Evolutionary conservation across 2,329 filamentous ascomycete species (phyloP).

Genomic region (Phyllosticta ampelicida): DNA sequence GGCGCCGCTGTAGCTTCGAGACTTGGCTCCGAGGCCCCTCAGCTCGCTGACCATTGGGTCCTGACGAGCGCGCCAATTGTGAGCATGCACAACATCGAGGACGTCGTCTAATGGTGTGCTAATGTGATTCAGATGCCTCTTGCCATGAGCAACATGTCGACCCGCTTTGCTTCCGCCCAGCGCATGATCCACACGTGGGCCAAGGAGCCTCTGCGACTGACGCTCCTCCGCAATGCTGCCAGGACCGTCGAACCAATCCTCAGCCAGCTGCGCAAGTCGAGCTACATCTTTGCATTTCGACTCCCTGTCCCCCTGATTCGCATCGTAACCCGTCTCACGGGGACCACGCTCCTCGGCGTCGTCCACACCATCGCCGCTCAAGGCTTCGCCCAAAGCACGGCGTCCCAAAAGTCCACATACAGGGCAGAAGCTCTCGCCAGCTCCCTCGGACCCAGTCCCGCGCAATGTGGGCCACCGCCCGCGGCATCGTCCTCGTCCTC

Average conservation of each 20-base stretch:
- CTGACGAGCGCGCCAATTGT: conserved; percentile 44
- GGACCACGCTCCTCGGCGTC: conserved; percentile 37
- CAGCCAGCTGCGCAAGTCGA: conserved; percentile 39
- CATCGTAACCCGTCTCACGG: conserved; percentile 38
- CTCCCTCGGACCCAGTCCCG: conserved; percentile 39
- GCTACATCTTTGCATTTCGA: conserved; percentile 46
- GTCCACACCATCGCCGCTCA: conserved; percentile 31
- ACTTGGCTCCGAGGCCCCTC: conserved; percentile 47
- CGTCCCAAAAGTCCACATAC: conserved; percentile 14
- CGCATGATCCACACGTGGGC: conserved; percentile 42
- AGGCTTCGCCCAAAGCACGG: conserved; percentile 12
- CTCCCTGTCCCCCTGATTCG: conserved; percentile 37
- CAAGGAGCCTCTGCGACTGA: conserved; percentile 34
- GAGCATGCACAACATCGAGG: conserved; percentile 18
- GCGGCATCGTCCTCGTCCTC: not conserved
- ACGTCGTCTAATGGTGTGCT: not conserved
- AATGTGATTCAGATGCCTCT: not conserved
- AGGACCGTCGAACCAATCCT: conserved; percentile 36
- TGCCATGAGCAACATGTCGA: conserved; percentile 3
- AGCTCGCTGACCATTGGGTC: conserved; percentile 46
- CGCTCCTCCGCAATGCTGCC: conserved; percentile 35
- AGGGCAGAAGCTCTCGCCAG: conserved; percentile 40
- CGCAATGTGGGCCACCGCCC: conserved; percentile 29
- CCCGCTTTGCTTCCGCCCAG: conserved; percentile 31
- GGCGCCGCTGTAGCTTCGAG: conserved; percentile 42